Percentiles rank a stretch among this genome's conserved stretches.
These are phyloP conservation scores for Xylariaceae sp. DNA, from an alignment of 2,329 filamentous ascomycete genomes.

Conservation along the genomic window DNA sequence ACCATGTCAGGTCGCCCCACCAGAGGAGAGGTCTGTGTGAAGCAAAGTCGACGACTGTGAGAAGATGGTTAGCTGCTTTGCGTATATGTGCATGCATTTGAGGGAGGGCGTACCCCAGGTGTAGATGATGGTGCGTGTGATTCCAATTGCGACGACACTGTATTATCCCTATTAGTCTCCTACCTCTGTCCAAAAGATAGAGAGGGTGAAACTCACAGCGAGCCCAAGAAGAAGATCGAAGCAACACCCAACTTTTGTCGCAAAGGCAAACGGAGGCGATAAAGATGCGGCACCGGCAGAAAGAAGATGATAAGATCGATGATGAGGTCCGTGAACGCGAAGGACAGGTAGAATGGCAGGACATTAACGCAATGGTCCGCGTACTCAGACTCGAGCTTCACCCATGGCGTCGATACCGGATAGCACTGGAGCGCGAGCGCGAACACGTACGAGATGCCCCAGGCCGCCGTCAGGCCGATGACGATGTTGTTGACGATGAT, in stretches of 20 bases:
- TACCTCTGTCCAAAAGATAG: not conserved
- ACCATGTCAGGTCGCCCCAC: slow-evolving; percentile 20
- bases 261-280: slow-evolving; percentile 10
- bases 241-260: slow-evolving; percentile 19
- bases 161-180: not conserved
- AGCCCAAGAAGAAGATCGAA: slow-evolving; percentile 19
- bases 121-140: slow-evolving; percentile 18
- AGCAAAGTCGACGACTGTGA: slow-evolving; percentile 14
- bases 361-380: slow-evolving; percentile 7
- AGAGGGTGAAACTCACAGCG: slow-evolving; percentile 11
- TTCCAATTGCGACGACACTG: slow-evolving; percentile 16
- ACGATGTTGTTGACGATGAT: slow-evolving; percentile 18
- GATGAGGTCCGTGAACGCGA: slow-evolving; percentile 18
- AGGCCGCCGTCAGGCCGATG: slow-evolving; percentile 17
- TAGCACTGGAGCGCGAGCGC: slow-evolving; percentile 18
- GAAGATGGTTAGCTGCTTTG: slow-evolving; percentile 1
- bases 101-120: slow-evolving; percentile 9
- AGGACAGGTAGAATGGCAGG: slow-evolving; percentile 14
- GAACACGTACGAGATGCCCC: slow-evolving; percentile 18
- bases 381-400: slow-evolving; percentile 19
- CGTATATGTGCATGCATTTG: not conserved
- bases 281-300: slow-evolving; percentile 18
- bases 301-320: slow-evolving; percentile 19
- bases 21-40: slow-evolving; percentile 2
- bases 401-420: slow-evolving; percentile 13